These are phyloP conservation scores for Ogataea nitratoaversa DNA, from an alignment of 805 yeast genomes.

Conservation along the genomic window DNA sequence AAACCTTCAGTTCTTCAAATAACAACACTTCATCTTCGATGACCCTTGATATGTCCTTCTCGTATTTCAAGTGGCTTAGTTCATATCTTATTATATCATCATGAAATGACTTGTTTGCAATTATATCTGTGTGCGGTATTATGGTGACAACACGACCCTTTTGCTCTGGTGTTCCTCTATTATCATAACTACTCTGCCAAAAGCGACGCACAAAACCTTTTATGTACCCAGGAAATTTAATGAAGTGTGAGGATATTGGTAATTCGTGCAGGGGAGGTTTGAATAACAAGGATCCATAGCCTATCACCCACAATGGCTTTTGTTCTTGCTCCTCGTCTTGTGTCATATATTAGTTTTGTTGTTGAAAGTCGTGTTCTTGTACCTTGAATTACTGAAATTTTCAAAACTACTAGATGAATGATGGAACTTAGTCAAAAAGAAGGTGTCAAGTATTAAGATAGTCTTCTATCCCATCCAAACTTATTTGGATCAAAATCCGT, in stretches of 20 bases:
- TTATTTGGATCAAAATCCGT: no score
- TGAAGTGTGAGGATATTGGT: slow-evolving; percentile 30
- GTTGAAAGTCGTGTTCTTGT: no score
- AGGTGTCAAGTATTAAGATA: no score
- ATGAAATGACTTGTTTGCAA: slow-evolving; percentile 36
- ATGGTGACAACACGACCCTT: slow-evolving; percentile 91
- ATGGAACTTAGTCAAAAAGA: no score
- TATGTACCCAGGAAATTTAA: slow-evolving; percentile 60
- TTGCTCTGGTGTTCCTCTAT: slow-evolving; percentile 79
- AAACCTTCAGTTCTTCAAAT: slow-evolving; percentile 47
- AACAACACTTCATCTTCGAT: slow-evolving; percentile 20
- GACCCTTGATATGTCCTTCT: slow-evolving; percentile 13
- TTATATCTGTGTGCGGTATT: slow-evolving; percentile 54
- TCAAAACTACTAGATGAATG: no score
- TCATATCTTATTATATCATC: slow-evolving; percentile 36
- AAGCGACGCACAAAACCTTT: slow-evolving; percentile 76
- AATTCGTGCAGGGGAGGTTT: slow-evolving; percentile 75
- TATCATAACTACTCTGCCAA: slow-evolving; percentile 90
- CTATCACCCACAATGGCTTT: slow-evolving; percentile 72
- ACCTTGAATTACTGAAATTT: no score
- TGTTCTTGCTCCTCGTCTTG: slow-evolving; percentile 10
- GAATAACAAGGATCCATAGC: slow-evolving; percentile 85
- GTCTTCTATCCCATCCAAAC: no score
- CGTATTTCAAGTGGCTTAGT: slow-evolving; percentile 9
- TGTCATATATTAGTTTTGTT: background rate